Evolutionary conservation across 2,329 filamentous ascomycete genomes (phyloP).

Genomic region (Fonsecaea erecta): DNA sequence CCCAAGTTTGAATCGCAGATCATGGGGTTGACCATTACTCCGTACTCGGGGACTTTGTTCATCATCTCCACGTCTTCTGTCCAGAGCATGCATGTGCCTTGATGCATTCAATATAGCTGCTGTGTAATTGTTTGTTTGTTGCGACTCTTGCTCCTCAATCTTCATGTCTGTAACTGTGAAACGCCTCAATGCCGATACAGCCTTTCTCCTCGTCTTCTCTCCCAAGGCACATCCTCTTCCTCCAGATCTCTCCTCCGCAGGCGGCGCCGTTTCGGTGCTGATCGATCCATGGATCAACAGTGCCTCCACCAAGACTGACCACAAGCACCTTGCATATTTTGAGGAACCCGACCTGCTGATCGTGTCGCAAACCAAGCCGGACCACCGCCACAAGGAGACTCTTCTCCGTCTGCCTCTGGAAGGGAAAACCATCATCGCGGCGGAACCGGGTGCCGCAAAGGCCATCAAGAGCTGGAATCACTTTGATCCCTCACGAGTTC

Average conservation of each 20-base stretch:
- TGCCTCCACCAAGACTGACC: slow-evolving; percentile 62
- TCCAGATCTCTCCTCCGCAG: slow-evolving; percentile 23
- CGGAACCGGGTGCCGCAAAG: slow-evolving; percentile 67
- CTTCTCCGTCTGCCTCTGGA: slow-evolving; percentile 65
- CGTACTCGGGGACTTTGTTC: neutral
- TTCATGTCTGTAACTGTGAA: slow-evolving; percentile 36
- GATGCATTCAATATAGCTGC: neutral
- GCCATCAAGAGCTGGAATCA: slow-evolving; percentile 70
- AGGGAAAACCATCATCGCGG: slow-evolving; percentile 66
- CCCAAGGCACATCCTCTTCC: slow-evolving; percentile 23
- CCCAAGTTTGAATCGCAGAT: neutral
- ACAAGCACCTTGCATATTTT: slow-evolving; percentile 60
- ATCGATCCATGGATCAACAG: slow-evolving; percentile 74
- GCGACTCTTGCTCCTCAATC: neutral
- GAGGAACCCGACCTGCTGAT: slow-evolving; percentile 61
- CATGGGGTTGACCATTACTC: neutral
- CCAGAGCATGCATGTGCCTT: neutral
- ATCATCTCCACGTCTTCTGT: neutral
- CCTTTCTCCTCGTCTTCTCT: slow-evolving; percentile 43
- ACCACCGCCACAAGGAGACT: slow-evolving; percentile 73
- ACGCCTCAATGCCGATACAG: slow-evolving; percentile 42
- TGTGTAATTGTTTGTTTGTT: neutral
- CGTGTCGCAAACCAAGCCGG: slow-evolving; percentile 66
- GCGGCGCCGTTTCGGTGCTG: slow-evolving; percentile 63
- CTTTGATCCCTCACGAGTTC: slow-evolving; percentile 60